These are phyloP conservation scores for Candida hungchunana DNA, from an alignment of 805 yeast species.

Conservation along the genomic window DNA sequence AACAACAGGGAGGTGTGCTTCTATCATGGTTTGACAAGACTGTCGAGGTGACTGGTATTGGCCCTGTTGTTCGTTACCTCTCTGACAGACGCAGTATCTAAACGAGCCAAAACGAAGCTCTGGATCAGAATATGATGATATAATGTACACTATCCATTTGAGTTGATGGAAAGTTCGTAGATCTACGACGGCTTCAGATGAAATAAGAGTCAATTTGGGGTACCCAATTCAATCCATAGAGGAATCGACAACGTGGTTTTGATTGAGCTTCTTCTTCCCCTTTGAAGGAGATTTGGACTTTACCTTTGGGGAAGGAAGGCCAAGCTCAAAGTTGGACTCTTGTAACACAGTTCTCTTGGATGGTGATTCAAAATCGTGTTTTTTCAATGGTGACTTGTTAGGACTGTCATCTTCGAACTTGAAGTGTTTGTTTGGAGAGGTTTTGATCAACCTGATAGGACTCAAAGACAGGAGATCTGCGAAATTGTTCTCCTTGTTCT, in stretches of 20 bases:
- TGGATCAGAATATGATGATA: too few species aligned
- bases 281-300: slow-evolving; percentile 15
- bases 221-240: slow-evolving; percentile 6
- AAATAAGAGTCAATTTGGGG: background rate
- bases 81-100: slow-evolving; percentile 79
- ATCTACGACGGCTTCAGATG: too few species aligned
- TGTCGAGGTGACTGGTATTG: slow-evolving; percentile 79
- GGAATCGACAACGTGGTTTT: slow-evolving; percentile 8
- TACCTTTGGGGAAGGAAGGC: slow-evolving; percentile 10
- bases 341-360: slow-evolving; percentile 11
- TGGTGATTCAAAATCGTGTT: slow-evolving; percentile 11
- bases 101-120: too few species aligned
- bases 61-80: slow-evolving; percentile 81
- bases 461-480: slow-evolving; percentile 11
- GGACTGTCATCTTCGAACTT: slow-evolving; percentile 16
- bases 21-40: slow-evolving; percentile 92
- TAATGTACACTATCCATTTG: slow-evolving; percentile 4
- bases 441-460: slow-evolving; percentile 15
- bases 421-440: slow-evolving; percentile 20
- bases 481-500: slow-evolving; percentile 10
- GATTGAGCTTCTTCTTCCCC: slow-evolving; percentile 17
- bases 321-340: slow-evolving; percentile 15
- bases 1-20: slow-evolving; percentile 80
- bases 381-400: slow-evolving; percentile 6
- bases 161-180: too few species aligned